Conservation (phyloP, 2,329 filamentous ascomycete genomes). For the Coniochaeta ligniaria region DNA sequence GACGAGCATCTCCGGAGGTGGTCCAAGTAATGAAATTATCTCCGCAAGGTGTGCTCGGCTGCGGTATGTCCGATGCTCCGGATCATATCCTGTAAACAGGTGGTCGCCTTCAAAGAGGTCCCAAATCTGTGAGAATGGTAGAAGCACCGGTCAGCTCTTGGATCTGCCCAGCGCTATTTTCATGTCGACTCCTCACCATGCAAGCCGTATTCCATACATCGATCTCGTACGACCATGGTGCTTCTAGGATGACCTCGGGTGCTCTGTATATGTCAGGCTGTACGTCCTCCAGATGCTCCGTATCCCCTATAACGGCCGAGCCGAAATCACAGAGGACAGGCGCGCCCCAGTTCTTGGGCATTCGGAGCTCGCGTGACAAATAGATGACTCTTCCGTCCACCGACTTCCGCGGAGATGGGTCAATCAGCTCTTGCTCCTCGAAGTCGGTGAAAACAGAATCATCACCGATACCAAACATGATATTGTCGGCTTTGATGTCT, state of each 20-base stretch:
- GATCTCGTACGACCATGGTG: constrained; percentile 35
- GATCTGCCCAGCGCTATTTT: not conserved
- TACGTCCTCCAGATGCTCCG: constrained; percentile 24
- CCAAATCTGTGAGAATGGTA: constrained; percentile 33
- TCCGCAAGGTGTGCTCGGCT: constrained; percentile 40
- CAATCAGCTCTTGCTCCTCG: constrained; percentile 24
- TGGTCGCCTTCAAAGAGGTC: constrained; percentile 36
- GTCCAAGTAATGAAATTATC: constrained; percentile 37
- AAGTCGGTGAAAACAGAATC: constrained; percentile 25
- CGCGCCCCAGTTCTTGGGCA: constrained; percentile 20
- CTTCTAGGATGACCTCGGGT: constrained; percentile 38
- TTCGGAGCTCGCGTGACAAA: constrained; percentile 27
- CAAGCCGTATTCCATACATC: constrained; percentile 47
- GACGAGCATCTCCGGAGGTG: constrained; percentile 26
- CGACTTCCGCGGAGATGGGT: constrained; percentile 33
- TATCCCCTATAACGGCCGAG: constrained; percentile 29
- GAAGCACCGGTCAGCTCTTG: not conserved
- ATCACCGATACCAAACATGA: constrained; percentile 23
- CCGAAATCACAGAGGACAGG: constrained; percentile 43
- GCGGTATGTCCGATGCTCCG: constrained; percentile 29
- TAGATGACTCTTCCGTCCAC: constrained; percentile 33
- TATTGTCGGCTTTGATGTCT: constrained; percentile 35
- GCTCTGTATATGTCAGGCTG: constrained; percentile 33
- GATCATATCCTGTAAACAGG: constrained; percentile 34
- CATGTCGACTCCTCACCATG: constrained; percentile 29